These are phyloP conservation scores for Pochonia chlamydosporia DNA, from an alignment of 2,329 filamentous ascomycete species.

Conservation along the genomic window DNA sequence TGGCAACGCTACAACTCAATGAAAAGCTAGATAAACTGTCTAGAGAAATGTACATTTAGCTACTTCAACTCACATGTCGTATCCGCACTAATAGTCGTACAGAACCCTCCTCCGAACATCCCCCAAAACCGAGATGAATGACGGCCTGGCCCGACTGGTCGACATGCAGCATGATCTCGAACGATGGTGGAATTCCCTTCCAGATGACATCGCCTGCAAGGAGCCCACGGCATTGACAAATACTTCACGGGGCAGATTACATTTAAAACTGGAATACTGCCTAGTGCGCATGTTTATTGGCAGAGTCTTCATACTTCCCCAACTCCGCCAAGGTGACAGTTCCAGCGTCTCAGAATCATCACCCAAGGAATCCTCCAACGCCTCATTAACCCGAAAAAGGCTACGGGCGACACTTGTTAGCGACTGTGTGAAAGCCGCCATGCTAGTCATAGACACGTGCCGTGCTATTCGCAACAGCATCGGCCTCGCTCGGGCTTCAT, in stretches of 20 bases:
- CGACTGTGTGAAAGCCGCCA: slow-evolving; percentile 46
- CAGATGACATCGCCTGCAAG: slow-evolving; percentile 24
- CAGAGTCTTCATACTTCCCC: slow-evolving; percentile 44
- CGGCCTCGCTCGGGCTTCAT: slow-evolving; percentile 48
- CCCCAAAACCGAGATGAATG: slow-evolving; percentile 24
- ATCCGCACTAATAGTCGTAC: slow-evolving; percentile 9
- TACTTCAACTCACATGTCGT: too few species aligned
- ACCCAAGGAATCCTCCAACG: slow-evolving; percentile 19
- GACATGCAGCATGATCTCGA: slow-evolving; percentile 31
- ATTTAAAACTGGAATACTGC: slow-evolving; percentile 47
- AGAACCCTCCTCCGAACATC: slow-evolving; percentile 29
- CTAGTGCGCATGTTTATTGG: slow-evolving; percentile 48
- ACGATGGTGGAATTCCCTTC: slow-evolving; percentile 32
- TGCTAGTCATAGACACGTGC: slow-evolving; percentile 45
- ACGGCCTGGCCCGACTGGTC: slow-evolving; percentile 26
- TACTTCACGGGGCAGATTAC: slow-evolving; percentile 41
- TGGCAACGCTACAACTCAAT: slow-evolving; percentile 35
- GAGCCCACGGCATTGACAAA: slow-evolving; percentile 34
- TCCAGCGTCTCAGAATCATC: slow-evolving; percentile 22
- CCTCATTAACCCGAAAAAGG: slow-evolving; percentile 22
- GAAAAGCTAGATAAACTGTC: slow-evolving; percentile 27
- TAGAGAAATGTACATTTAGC: slow-evolving; percentile 29
- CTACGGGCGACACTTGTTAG: slow-evolving; percentile 36
- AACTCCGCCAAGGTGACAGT: slow-evolving; percentile 20
- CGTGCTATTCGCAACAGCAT: slow-evolving; percentile 42